Percentiles rank a stretch among this genome's conserved stretches.
phyloP scores from a whole-genome alignment of 2,329 filamentous ascomycete species.

The Neonectria hederae region DNA sequence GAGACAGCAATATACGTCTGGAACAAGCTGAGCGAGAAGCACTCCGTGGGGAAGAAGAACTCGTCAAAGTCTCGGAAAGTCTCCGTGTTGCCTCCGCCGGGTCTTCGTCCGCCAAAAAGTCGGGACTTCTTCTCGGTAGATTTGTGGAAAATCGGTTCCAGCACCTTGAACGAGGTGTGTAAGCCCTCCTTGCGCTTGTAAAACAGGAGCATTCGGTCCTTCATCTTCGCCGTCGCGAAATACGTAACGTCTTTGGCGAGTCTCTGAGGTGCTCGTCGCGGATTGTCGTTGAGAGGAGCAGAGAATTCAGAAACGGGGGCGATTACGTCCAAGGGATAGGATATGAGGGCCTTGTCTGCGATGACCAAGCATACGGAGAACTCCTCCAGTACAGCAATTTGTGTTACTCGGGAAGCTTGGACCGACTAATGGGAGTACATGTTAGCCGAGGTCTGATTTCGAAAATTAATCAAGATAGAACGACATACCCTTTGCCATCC shows the following conservation, averaged over 20 bases:
- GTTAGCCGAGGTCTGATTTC: constrained; percentile 30
- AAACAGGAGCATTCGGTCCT: constrained; percentile 92
- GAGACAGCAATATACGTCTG: constrained; percentile 92
- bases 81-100: constrained; percentile 79
- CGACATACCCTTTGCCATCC: constrained; percentile 85
- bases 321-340: constrained; percentile 91
- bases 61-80: constrained; percentile 99
- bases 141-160: constrained; percentile 95
- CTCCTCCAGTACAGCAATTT: constrained; percentile 94
- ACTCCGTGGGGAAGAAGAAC: constrained; percentile 97
- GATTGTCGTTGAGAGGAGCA: constrained; percentile 73
- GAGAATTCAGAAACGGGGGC: constrained; percentile 70
- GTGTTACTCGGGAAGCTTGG: constrained; percentile 79
- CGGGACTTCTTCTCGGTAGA: constrained; percentile 84
- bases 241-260: constrained; percentile 94
- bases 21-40: constrained; percentile 95
- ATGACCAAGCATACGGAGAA: constrained; percentile 94
- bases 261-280: constrained; percentile 88
- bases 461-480: not conserved
- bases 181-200: constrained; percentile 96
- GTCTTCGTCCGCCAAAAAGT: constrained; percentile 66
- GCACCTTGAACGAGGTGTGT: constrained; percentile 94
- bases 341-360: constrained; percentile 88
- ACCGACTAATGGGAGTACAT: constrained; percentile 68
- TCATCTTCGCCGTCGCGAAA: constrained; percentile 96